A percentile compares a stretch with the other conserved stretches of the same genome.
Conservation (phyloP, 2,329 filamentous ascomycete species). For the Amesomyces nigricolor region DNA sequence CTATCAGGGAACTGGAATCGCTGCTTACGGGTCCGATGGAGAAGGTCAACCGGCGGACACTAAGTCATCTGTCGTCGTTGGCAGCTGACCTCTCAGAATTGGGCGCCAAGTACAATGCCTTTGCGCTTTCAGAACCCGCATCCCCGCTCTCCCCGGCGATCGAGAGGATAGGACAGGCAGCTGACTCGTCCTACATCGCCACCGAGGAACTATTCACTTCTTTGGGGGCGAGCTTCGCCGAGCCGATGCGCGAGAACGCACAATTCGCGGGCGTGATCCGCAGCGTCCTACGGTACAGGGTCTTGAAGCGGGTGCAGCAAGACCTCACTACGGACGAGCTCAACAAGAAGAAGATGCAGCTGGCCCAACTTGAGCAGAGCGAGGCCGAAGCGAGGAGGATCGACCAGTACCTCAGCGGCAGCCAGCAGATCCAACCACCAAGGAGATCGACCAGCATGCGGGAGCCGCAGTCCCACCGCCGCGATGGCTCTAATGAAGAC, state of each 20-base stretch:
- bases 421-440: slow-evolving; percentile 58
- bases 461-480: slow-evolving; percentile 45
- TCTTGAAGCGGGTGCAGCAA: slow-evolving; percentile 91
- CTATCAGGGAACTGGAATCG: slow-evolving; percentile 84
- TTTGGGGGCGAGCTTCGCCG: slow-evolving; percentile 89
- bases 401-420: slow-evolving; percentile 80
- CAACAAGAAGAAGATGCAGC: slow-evolving; percentile 72
- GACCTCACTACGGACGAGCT: slow-evolving; percentile 95
- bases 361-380: slow-evolving; percentile 88
- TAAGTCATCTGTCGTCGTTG: slow-evolving; percentile 77
- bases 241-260: slow-evolving; percentile 95
- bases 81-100: slow-evolving; percentile 87
- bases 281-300: slow-evolving; percentile 78
- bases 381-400: slow-evolving; percentile 90
- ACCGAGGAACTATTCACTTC: slow-evolving; percentile 85
- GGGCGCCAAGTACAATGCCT: slow-evolving; percentile 93
- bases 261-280: slow-evolving; percentile 95
- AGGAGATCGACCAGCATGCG: slow-evolving; percentile 60
- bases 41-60: slow-evolving; percentile 85
- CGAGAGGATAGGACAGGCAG: slow-evolving; percentile 88
- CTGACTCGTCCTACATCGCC: slow-evolving; percentile 91
- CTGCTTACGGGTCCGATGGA: slow-evolving; percentile 91
- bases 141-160: slow-evolving; percentile 86
- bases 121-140: slow-evolving; percentile 88
- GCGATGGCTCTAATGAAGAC: slow-evolving; percentile 62